Evolutionary conservation across 192 early-diverging fungal genomes (phyloP), one percentile per base, ranked within the genome.

Genomic region (Irineochytrium annulatum): DNA sequence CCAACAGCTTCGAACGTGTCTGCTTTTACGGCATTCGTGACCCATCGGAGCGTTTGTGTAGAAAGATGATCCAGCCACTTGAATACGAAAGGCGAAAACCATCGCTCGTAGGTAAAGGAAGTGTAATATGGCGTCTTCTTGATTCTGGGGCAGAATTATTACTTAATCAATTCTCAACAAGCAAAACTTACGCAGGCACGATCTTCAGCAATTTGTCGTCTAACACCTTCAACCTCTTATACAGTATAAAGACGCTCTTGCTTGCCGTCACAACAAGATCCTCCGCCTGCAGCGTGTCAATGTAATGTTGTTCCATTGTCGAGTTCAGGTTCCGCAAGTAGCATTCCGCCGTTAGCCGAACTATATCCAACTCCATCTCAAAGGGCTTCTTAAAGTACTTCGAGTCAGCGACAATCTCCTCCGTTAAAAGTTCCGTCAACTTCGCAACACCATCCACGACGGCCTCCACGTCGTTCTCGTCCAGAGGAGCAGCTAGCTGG

Each of bases 351-450:
- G 77, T 77, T n/a, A 78, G 46, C 17, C 72, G 62, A 14, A 71
- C 71, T 44, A 81, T 81, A 57, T 80, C 70, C 14, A 81, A 54
- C 57, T 81, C 80, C 41, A 60, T 75, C 46, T 62, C 70, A 65
- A 81, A 81, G n/a, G 73, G 59, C 20, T 57, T 53, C 31, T 66
- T 39, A 57, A 68, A 81, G 55, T 78, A 81, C 55, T 81, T 75
- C 17, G 55, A 59, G 54, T 81, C 80, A 3, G 31, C 57, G 35
- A 82, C 73, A 35, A 81, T 69, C 45, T 81, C 80, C 20, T 77
- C 74, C 3, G 55, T 60, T 2, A 81, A 55, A 44, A 78, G 35
- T 20, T 81, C 80, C 13, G 73, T 69, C 24, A 81, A 63, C 20
- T 70, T 65, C 4, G 34, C 58, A 29, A 81, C 44, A 0, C 80